These are phyloP conservation scores for Lathyrus tuberosus DNA, from an alignment of 306 rosid genomes.

Conservation along the genomic window DNA sequence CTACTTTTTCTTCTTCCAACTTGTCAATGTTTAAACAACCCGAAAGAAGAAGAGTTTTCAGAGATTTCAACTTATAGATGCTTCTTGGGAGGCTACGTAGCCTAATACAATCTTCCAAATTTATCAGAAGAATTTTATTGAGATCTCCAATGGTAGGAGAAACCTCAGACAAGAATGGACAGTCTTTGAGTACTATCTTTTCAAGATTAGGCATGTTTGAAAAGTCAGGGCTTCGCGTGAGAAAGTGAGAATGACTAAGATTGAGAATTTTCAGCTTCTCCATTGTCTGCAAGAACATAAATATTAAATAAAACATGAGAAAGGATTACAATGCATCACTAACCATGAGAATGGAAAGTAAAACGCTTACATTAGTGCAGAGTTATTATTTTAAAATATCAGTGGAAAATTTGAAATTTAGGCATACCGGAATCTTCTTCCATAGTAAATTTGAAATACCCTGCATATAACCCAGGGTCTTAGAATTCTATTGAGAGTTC, in stretches of 20 bases:
- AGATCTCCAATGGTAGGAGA: conserved; percentile 37
- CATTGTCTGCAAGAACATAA: conserved; percentile 27
- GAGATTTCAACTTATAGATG: conserved; percentile 40
- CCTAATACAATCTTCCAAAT: conserved; percentile 37
- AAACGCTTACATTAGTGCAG: neutral
- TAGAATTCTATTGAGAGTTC: too few species aligned
- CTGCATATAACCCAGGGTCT: too few species aligned
- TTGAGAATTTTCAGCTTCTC: conserved; percentile 43
- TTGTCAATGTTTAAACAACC: conserved; percentile 42
- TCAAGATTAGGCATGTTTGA: conserved; percentile 47
- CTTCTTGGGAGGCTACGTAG: conserved; percentile 38
- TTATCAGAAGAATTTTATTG: neutral
- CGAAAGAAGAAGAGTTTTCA: conserved; percentile 36
- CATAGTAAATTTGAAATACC: too few species aligned
- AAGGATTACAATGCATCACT: neutral
- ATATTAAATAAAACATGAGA: neutral
- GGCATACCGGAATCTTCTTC: too few species aligned
- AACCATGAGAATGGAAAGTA: neutral
- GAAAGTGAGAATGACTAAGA: conserved; percentile 42
- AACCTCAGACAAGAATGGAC: conserved; percentile 29
- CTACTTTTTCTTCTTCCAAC: conserved; percentile 41
- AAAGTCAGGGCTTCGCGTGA: conserved; percentile 43
- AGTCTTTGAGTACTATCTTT: conserved; percentile 38
- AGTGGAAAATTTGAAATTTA: neutral
- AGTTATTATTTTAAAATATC: neutral